Base-by-base conservation (phyloP, 352 stramenopile genomes). In the Pythium periplocum region DNA sequence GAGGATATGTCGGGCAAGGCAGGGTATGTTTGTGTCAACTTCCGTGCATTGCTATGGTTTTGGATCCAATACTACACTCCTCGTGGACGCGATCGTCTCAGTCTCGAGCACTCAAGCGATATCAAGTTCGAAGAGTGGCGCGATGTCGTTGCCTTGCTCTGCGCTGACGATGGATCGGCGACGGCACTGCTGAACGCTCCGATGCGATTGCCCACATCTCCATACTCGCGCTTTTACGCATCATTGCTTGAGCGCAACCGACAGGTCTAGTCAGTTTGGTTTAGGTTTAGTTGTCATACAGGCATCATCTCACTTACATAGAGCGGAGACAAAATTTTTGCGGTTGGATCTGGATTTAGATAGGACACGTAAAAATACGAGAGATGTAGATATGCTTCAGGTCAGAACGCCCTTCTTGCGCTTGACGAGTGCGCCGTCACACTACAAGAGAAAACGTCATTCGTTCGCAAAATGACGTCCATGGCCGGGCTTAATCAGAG, bases 61-160 rank as follows among this genome's bases (percentile, higher is more conserved):
- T 98, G 92, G 93, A 84, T 93, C 35, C 85, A 98, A 67, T 98
- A 98, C 64, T 98, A 98, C 64, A 90, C 88, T 3, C 93, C 95
- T 6, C 76, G 93, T 45, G 93, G 93, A 6, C 78, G 94, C 38
- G 96, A 98, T 65, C 74, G 95, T 12, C 75, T 98, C 39, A 94
- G 83, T 31, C 74, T 98, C 4, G 95, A 98, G 63, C 96, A 97
- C 64, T 98, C 91, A 6, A 97, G 88, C 33, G 93, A 97, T 68
- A 80, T 98, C 43, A 78, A 86, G 51, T 98, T 98, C 55, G 75
- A 90, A 45, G 92, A 98, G 66, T 98, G 93, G 93, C 78, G 85
- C 31, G 61, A 85, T 54, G 85, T 98, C 11, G 83, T 98, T 7
- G 77, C 80, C 3, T 57, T 96, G 40, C 68, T 98, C 10, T 97